Evolutionary conservation across 2,329 filamentous ascomycete species (phyloP).

Genomic region (Sclerotinia borealis): DNA sequence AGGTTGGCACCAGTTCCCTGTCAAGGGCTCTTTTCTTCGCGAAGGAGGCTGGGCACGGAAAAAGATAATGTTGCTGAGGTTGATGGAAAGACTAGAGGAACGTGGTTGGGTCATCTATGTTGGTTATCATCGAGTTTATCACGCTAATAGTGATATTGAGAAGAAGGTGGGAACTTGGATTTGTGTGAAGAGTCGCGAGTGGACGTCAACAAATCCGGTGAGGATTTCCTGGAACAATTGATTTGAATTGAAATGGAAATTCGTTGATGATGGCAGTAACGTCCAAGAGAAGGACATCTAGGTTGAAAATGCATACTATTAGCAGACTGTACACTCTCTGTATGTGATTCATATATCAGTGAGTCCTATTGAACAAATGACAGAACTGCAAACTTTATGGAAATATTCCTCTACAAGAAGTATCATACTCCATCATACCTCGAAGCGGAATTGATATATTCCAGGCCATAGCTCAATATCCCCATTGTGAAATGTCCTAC

Average conservation of each 20-base stretch:
- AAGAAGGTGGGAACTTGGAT: slow-evolving; percentile 2
- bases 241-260: not conserved
- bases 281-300: not conserved
- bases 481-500: too few species aligned
- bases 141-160: not conserved
- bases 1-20: not conserved
- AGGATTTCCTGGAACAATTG: not conserved
- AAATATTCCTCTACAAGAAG: too few species aligned
- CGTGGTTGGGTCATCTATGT: slow-evolving; percentile 3
- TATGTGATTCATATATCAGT: not conserved
- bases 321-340: not conserved
- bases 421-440: too few species aligned
- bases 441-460: too few species aligned
- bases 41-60: not conserved
- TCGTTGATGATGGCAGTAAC: not conserved
- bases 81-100: slow-evolving; percentile 9
- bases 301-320: not conserved
- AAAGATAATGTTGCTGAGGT: not conserved
- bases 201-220: slow-evolving; percentile 2
- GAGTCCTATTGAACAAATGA: not conserved
- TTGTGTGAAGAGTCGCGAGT: slow-evolving; percentile 6
- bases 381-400: too few species aligned
- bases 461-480: too few species aligned
- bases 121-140: not conserved
- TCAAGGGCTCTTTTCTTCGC: not conserved